Base-by-base conservation (phyloP, 805 yeast genomes). In the Spathaspora arborariae region DNA sequence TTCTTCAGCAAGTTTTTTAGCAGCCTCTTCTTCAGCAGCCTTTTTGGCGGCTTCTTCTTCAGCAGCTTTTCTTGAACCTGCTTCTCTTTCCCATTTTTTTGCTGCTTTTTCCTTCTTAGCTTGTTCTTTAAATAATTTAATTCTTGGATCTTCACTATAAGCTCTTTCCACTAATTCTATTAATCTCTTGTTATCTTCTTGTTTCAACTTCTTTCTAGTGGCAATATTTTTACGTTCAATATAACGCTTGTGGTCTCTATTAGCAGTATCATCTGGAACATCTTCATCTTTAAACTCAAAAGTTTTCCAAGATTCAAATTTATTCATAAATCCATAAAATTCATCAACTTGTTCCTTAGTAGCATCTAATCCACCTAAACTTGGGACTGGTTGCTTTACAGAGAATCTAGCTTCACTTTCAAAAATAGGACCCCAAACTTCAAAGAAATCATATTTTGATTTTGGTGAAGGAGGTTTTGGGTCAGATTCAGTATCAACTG, bases 241-340 rank as follows among this genome's bases (percentile, higher is more conserved):
- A 78, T 89, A 88, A 76, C 99, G 96, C 79, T 94, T 94, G 82
- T 94, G 96, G 70, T 94, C 99, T 80, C 99, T 90, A 84, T 94
- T 94, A 51, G 96, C 87, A 48, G 97, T 88, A 73, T 94, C 99
- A 76, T 94, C 99, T 58, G 99, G 99, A 62, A 91, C 97, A 65
- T 94, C 99, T 78, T 94, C 99, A 66, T 94, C 99, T 68, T 90
- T 81, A 76, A 91, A 94, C 75, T 94, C 99, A 65, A 94, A 94
- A 41, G 96, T 78, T 78, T 96, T 88, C 99, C 99, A 94, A 18
- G 98, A 92, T 68, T 94, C 98, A 57, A 94, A 88, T 66, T 86
- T 85, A 71, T 88, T 88, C 90, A 92, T 92, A 80, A 88, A 90
- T 53, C 80, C 75, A 78, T 94, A 94, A 76, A 94, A 94, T 42